Base-by-base conservation (phyloP, 2,329 filamentous ascomycete genomes). In the Fusarium burgessii region DNA sequence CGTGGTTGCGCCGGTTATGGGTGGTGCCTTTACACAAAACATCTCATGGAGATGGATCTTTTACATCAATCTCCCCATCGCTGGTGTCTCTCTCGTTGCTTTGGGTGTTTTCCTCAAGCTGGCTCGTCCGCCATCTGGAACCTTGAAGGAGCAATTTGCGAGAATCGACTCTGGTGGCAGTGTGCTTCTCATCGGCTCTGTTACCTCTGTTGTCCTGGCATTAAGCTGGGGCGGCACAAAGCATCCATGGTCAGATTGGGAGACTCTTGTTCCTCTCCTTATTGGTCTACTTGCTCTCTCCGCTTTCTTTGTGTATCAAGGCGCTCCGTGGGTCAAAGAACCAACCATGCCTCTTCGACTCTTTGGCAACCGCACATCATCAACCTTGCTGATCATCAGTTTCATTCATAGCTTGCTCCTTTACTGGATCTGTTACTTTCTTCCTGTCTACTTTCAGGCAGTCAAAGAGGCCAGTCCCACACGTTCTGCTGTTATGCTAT, bases 151-250 rank as follows among this genome's bases (percentile, higher is more conserved):
- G 15, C 71, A 65, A 23, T 58, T 79, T 11, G 57, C 20, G 13
- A 68, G 66, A 2, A 74, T 84, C 47, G 85, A 88, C 67, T 82
- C 75, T 45, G 47, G 78, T 0, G 85, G 84, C 3, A 84, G 82
- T 23, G 50, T 68, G 17, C 58, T 86, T 1, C 77, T 86, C 33
- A 80, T 82, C 3, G 77, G 70, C 0, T 78, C 79, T 0, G 76
- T 80, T 13, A 75, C 80, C 1, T 73, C 82, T 9, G 67, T 89
- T 18, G 83, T 88, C 36, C 78, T 89, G 6, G 86, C 81, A 7
- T 80, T 88, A 13, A 83, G 85, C 0, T 89, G 87, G 87, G 86
- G 82, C 5, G 86, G 87, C 6, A 81, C 81, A 11, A 80, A 80
- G 2, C 86, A 88, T 70, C 69, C 80, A 1, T 89, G 87, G 87